Percentiles rank a stretch among this genome's conserved stretches.
phyloP scores from a whole-genome alignment of 257 asterid genomes.

The Primulina huaijiensis region DNA sequence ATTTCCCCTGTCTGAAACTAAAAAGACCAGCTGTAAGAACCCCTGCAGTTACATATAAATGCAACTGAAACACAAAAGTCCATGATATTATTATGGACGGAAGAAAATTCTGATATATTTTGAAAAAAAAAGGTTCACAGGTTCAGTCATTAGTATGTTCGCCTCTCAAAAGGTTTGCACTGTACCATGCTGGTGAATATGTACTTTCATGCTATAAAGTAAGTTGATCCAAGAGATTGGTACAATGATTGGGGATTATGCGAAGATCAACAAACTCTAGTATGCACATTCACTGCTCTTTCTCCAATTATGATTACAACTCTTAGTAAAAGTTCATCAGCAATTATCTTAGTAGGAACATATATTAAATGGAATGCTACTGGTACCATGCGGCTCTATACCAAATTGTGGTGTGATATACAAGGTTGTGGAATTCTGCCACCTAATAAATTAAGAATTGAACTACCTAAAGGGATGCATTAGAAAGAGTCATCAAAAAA shows the following conservation, averaged over 20 bases:
- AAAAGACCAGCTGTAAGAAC: slow-evolving; percentile 87
- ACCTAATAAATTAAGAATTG: background rate
- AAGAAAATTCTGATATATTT: background rate
- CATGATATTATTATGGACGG: background rate
- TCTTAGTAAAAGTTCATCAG: background rate
- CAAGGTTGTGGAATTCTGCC: background rate
- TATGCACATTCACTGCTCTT: background rate
- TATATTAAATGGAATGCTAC: background rate
- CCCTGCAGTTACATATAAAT: slow-evolving; percentile 82
- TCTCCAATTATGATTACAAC: background rate
- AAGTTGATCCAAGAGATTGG: background rate
- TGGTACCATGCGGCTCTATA: background rate
- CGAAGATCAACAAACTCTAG: background rate
- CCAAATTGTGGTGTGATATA: background rate
- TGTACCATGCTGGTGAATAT: background rate
- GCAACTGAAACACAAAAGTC: slow-evolving; percentile 65
- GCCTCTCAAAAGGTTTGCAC: background rate
- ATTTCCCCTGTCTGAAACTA: slow-evolving; percentile 82
- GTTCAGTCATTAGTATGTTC: background rate
- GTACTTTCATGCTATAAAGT: background rate
- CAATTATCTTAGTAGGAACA: background rate
- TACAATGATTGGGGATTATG: background rate
- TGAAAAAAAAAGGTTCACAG: background rate
- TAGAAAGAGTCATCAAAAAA: too few relatives aligned
- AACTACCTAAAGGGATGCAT: background rate